Percentiles rank a stretch among this genome's conserved stretches.
Evolutionary conservation across 192 early-diverging fungal species (phyloP).

Genomic region (Martensiomyces pterosporus): DNA sequence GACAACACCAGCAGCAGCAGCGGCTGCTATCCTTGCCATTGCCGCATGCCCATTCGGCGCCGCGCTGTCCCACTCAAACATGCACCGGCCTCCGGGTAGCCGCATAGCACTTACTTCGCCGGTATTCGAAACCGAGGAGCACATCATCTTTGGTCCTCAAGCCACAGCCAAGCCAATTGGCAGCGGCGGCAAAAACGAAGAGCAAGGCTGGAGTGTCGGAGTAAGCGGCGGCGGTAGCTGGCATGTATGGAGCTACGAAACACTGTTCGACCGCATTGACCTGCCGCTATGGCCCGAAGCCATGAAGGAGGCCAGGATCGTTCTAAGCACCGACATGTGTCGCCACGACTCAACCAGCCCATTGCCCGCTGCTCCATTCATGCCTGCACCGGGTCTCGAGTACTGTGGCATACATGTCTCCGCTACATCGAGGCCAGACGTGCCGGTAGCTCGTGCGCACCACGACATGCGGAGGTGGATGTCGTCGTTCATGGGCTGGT

Average conservation of each 20-base stretch:
- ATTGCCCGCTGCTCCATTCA: conserved; percentile 32
- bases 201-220: conserved; percentile 31
- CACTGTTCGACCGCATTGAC: conserved; percentile 24
- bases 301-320: conserved; percentile 30
- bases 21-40: no score
- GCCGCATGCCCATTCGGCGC: no score
- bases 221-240: conserved; percentile 29
- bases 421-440: conserved; percentile 16
- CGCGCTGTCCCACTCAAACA: conserved; percentile 32
- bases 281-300: conserved; percentile 37
- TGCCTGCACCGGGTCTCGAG: conserved; percentile 30
- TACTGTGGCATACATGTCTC: conserved; percentile 34
- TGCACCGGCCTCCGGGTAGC: conserved; percentile 13
- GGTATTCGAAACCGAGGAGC: conserved; percentile 18
- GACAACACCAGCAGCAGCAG: no score
- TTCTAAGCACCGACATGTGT: conserved; percentile 36
- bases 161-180: conserved; percentile 6
- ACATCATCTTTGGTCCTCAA: conserved; percentile 34
- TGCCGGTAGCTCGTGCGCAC: background rate
- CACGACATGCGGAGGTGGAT: conserved; percentile 38
- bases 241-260: conserved; percentile 37
- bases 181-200: background rate
- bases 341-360: conserved; percentile 13
- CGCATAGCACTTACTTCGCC: background rate
- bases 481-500: conserved; percentile 26